phyloP scores from a whole-genome alignment of 805 yeast genomes.

The Yamadazyma akitaensis region DNA sequence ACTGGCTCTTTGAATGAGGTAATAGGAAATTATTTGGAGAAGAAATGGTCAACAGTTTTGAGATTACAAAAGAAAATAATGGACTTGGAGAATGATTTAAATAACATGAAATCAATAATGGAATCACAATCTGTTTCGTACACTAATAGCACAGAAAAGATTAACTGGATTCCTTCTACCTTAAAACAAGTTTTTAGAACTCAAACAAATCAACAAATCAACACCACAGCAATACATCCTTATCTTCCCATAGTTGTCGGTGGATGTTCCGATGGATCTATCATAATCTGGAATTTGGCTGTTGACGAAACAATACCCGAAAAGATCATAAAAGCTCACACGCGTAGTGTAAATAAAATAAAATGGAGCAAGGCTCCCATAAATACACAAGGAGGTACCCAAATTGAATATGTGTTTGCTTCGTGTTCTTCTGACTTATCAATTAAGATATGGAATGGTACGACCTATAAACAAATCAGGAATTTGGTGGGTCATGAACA shows the following conservation, averaged over 20 bases:
- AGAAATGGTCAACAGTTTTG: conserved; percentile 85
- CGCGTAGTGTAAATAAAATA: conserved; percentile 60
- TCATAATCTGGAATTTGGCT: conserved; percentile 67
- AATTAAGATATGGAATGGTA: conserved; percentile 71
- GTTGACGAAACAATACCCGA: conserved; percentile 56
- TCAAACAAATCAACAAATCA: conserved; percentile 54
- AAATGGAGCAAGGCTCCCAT: conserved; percentile 47
- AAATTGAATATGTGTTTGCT: conserved; percentile 34
- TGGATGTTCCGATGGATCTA: conserved; percentile 69
- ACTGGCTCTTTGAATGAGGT: conserved; percentile 14
- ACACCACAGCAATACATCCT: conserved; percentile 71
- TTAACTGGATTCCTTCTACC: conserved; percentile 62
- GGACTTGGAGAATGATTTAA: conserved; percentile 62
- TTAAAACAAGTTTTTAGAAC: conserved; percentile 46
- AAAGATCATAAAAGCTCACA: conserved; percentile 67
- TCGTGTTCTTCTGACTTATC: conserved; percentile 51
- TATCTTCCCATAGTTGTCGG: conserved; percentile 59
- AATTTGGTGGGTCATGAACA: conserved; percentile 86
- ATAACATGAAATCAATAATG: conserved; percentile 45
- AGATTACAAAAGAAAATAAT: conserved; percentile 71
- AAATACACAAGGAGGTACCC: conserved; percentile 20
- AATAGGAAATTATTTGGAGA: conserved; percentile 51
- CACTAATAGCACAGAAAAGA: conserved; percentile 18
- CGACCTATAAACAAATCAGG: conserved; percentile 48
- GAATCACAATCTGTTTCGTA: conserved; percentile 23